These are phyloP conservation scores for Colletotrichum sp. DNA, from an alignment of 2,329 filamentous ascomycete species.

Conservation along the genomic window DNA sequence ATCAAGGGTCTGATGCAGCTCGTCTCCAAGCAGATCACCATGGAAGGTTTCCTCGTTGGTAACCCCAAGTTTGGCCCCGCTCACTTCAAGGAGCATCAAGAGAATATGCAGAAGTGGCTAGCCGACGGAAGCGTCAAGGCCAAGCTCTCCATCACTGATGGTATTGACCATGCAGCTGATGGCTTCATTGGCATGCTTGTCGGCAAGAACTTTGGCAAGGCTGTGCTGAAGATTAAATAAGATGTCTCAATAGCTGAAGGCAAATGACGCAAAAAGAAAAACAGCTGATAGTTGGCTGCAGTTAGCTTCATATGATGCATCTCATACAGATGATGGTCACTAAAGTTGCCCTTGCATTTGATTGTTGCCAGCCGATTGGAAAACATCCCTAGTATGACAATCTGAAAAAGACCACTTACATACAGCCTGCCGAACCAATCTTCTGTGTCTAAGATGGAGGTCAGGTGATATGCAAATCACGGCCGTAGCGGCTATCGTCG, in stretches of 20 bases:
- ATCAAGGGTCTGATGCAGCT: constrained; percentile 70
- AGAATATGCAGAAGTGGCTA: constrained; percentile 79
- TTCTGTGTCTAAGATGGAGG: not conserved
- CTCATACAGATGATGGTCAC: not conserved
- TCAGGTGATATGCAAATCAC: not conserved
- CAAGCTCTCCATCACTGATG: constrained; percentile 70
- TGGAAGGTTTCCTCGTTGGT: constrained; percentile 80
- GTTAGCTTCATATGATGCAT: not conserved
- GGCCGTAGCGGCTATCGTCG: not conserved
- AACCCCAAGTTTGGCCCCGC: constrained; percentile 71
- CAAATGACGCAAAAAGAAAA: not conserved
- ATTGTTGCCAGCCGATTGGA: too few species aligned
- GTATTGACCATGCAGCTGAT: constrained; percentile 78
- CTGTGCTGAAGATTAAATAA: constrained; percentile 66
- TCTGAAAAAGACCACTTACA: too few species aligned
- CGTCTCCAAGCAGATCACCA: constrained; percentile 69
- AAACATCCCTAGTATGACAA: too few species aligned
- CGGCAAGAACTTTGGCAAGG: constrained; percentile 88
- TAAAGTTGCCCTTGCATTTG: not conserved
- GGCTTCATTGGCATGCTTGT: constrained; percentile 76
- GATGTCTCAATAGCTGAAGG: not conserved
- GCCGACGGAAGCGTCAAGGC: constrained; percentile 78
- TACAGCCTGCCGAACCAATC: not conserved
- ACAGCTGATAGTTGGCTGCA: not conserved
- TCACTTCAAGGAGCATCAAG: constrained; percentile 74